Evolutionary conservation across 169 alveolate genomes (phyloP).

Genomic region (Plasmodium gonderi): DNA sequence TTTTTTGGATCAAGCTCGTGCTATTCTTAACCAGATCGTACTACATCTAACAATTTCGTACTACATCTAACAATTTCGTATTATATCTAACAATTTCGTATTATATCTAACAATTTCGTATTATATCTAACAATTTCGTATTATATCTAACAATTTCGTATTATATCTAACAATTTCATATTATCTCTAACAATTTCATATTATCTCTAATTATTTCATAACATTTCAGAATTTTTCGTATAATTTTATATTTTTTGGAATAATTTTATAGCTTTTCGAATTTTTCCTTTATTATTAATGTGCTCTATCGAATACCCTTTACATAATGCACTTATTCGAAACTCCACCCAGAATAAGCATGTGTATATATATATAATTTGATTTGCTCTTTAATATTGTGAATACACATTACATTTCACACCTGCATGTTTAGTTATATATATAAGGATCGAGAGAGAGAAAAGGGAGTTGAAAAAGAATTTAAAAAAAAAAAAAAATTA

Average conservation of each 20-base stretch:
- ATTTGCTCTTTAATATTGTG: background rate
- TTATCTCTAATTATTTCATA: too few species aligned
- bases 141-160: background rate
- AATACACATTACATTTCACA: background rate
- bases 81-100: background rate
- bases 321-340: background rate
- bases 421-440: background rate
- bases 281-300: background rate
- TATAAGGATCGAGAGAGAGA: background rate
- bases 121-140: too few species aligned
- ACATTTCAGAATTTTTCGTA: background rate
- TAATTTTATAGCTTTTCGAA: constrained; percentile 5
- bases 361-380: background rate
- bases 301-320: background rate
- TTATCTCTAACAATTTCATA: background rate
- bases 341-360: background rate
- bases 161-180: background rate
- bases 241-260: background rate
- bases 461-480: background rate
- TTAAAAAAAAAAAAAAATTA: background rate
- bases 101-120: too few species aligned
- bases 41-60: background rate
- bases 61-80: background rate
- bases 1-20: background rate
- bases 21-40: background rate